Base-by-base conservation (phyloP, 495 filamentous ascomycete species). In the Talaromyces wortmannii region DNA sequence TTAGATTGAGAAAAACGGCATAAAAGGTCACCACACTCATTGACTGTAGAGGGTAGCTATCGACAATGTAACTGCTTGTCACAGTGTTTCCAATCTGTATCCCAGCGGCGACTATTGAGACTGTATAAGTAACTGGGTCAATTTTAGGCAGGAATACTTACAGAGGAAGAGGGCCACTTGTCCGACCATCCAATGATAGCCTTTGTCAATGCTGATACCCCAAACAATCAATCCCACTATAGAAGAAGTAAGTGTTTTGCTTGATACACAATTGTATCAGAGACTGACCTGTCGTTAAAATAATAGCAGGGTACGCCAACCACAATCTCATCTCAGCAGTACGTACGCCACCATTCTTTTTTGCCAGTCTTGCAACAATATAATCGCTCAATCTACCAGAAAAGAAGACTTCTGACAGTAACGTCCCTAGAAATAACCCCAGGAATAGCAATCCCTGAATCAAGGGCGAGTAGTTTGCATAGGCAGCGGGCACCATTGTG, bases 11-110 rank as follows among this genome's bases (percentile, higher is more conserved):
- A 30, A 83, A 67, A 3, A 85, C 81, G 3, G 78, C 71, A 55
- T 85, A 85, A 62, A 84, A 85, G 6, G 78, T 82, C 13, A 85
- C 76, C 18, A 83, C 70, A 45, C 75, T 76, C 61, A 82, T 83
- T 29, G 76, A 77, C 58, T 85, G 80, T 23, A 79, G 62, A 0
- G 80, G 81, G 58, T 84, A 82, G 47, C 71, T 71, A 57, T 84
- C 83, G 10, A 85, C 75, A 16, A 86, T 72, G 54, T 85, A 85
- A 23, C 72, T 68, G 36, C 70, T 80, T 8, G 76, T 67, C 6
- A 78, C 73, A 0, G 80, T 83, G 53, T 85, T 85, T 12, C 81
- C 83, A 45, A 83, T 78, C 57, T 85, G 83, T 55, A 85, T 78
- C 18, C 82, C 83, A 5, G 82, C 76, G 1, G 75, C 77, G 60